Evolutionary conservation across 345 rosid genomes (phyloP).

Genomic region (Eucalyptus curtisii): DNA sequence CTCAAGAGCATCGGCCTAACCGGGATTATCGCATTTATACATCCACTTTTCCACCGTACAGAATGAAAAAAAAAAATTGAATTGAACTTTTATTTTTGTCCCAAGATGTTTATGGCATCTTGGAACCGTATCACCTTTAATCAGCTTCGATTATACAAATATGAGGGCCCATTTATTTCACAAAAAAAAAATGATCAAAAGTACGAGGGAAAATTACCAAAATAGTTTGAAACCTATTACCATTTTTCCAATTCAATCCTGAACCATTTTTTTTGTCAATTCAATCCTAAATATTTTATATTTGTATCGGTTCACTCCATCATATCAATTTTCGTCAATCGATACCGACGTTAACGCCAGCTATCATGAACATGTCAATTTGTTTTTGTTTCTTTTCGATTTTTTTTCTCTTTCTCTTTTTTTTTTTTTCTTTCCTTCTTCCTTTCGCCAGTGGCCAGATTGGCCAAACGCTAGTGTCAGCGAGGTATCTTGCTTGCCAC

Average conservation of each 20-base stretch:
- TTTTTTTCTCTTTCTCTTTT: too few relatives aligned
- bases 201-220: neutral
- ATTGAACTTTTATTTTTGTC: neutral
- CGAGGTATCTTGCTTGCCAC: too few relatives aligned
- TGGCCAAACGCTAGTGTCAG: accelerated
- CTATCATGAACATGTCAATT: too few relatives aligned
- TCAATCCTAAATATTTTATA: neutral
- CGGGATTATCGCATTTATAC: neutral
- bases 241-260: too few relatives aligned
- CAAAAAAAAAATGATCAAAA: too few relatives aligned
- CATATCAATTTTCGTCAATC: too few relatives aligned
- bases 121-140: neutral
- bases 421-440: too few relatives aligned
- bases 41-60: neutral
- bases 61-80: neutral
- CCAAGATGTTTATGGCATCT: neutral
- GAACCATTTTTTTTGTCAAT: too few relatives aligned
- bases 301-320: too few relatives aligned
- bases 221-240: neutral
- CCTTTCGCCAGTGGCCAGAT: too few relatives aligned
- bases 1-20: neutral
- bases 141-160: neutral
- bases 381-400: too few relatives aligned
- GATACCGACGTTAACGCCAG: accelerated
- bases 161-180: neutral